Evolutionary conservation across 2,329 filamentous ascomycete genomes (phyloP).

Genomic region (Myriosclerotinia scirpicola): DNA sequence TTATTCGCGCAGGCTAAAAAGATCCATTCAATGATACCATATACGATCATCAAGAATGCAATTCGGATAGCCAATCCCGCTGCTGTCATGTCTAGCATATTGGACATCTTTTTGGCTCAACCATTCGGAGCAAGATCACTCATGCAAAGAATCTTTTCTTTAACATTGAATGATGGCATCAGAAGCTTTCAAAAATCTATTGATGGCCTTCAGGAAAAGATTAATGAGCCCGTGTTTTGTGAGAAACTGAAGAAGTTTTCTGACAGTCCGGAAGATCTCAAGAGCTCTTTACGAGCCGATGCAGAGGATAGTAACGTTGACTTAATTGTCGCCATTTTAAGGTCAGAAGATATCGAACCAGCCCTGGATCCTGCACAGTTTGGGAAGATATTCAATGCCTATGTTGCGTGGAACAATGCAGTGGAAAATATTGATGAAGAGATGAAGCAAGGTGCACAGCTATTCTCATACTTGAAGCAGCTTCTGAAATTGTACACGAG

Average conservation of each 20-base stretch:
- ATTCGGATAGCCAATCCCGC: constrained; percentile 96
- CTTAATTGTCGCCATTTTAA: constrained; percentile 78
- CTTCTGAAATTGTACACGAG: constrained; percentile 88
- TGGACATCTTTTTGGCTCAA: constrained; percentile 94
- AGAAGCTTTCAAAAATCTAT: constrained; percentile 83
- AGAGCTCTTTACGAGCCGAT: constrained; percentile 71
- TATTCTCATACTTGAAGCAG: constrained; percentile 94
- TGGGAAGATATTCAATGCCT: constrained; percentile 85
- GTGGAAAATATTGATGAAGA: constrained; percentile 89
- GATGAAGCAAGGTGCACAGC: constrained; percentile 82
- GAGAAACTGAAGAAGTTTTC: constrained; percentile 80
- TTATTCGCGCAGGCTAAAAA: constrained; percentile 90
- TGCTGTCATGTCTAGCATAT: constrained; percentile 91
- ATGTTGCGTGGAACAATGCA: constrained; percentile 92
- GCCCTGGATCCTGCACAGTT: constrained; percentile 73
- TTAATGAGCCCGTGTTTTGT: constrained; percentile 77
- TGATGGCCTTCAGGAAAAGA: constrained; percentile 71
- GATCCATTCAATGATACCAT: constrained; percentile 93
- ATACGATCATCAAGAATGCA: constrained; percentile 91
- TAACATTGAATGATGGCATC: constrained; percentile 90
- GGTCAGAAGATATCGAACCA: constrained; percentile 74
- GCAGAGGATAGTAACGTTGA: constrained; percentile 74
- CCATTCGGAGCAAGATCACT: constrained; percentile 88
- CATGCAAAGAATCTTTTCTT: constrained; percentile 89
- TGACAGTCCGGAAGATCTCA: constrained; percentile 71